Conservation (phyloP, 1,284 basidiomycete genomes). For the Malassezia sympodialis region DNA sequence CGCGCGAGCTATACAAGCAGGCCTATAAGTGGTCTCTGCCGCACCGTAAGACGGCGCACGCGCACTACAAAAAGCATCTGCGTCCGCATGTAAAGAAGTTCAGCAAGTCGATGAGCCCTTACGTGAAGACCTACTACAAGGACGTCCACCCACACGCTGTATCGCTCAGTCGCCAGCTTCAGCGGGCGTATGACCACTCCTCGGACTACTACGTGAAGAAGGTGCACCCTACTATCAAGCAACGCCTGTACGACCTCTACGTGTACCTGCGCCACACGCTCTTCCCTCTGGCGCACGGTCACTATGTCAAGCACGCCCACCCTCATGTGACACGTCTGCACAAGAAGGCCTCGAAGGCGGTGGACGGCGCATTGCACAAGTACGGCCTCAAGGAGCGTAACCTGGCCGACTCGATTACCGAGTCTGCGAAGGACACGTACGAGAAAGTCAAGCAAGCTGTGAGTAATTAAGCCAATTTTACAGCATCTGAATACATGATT, state of each 20-base stretch:
- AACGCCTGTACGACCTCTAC: constrained; percentile 22
- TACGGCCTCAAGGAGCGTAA: constrained; percentile 9
- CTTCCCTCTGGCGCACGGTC: constrained; percentile 9
- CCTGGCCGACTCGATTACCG: neutral
- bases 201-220: constrained; percentile 34
- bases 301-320: constrained; percentile 18
- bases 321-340: constrained; percentile 9
- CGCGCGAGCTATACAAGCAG: constrained; percentile 27
- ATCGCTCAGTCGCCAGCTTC: constrained; percentile 24
- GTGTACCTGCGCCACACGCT: constrained; percentile 22
- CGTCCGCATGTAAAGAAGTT: constrained; percentile 36
- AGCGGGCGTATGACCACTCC: constrained; percentile 21
- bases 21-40: constrained; percentile 29
- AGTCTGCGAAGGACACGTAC: constrained; percentile 15
- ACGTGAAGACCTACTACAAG: constrained; percentile 33
- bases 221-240: constrained; percentile 34
- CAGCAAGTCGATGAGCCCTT: constrained; percentile 31
- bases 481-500: neutral
- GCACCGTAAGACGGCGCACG: constrained; percentile 25
- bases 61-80: constrained; percentile 36
- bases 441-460: constrained; percentile 3
- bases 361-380: constrained; percentile 13
- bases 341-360: neutral
- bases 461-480: neutral
- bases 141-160: constrained; percentile 42